Evolutionary conservation across 139 green algal species (phyloP).

Genomic region (Edaphochlamys debaryana): DNA sequence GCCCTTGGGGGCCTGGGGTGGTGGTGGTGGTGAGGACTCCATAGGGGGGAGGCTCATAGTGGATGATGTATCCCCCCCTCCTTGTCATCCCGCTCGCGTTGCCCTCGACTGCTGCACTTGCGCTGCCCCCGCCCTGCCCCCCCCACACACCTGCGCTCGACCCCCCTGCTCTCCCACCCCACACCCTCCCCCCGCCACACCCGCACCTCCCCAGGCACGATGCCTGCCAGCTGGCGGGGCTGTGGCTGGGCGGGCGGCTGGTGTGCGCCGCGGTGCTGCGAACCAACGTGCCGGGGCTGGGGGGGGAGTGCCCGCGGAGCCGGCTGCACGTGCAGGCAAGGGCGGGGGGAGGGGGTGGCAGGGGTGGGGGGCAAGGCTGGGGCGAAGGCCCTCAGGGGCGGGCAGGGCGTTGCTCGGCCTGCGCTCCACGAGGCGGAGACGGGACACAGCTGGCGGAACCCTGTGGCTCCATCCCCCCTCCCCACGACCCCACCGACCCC

Average conservation of each 20-base stretch:
- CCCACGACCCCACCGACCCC: too few species aligned
- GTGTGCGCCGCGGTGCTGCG: constrained; percentile 2
- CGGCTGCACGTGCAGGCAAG: constrained; percentile 11
- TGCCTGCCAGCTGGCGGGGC: constrained; percentile 18
- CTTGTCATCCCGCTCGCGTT: too few species aligned
- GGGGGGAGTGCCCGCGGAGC: neutral
- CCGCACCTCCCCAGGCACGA: neutral
- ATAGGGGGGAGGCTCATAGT: too few species aligned
- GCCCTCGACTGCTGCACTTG: too few species aligned
- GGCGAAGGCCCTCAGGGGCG: too few species aligned
- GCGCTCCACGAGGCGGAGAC: neutral
- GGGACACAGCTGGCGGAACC: too few species aligned
- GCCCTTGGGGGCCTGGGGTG: too few species aligned
- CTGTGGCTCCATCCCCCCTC: too few species aligned
- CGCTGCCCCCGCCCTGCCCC: too few species aligned
- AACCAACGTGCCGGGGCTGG: neutral
- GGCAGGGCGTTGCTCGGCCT: neutral
- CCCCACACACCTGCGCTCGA: neutral
- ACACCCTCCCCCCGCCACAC: neutral
- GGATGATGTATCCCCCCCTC: too few species aligned
- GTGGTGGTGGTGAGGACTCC: too few species aligned
- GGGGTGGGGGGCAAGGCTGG: neutral
- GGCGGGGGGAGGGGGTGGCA: neutral
- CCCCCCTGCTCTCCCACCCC: neutral
- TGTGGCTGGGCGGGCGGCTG: constrained; percentile 13